phyloP scores from a whole-genome alignment of 768 basidiomycete species.

The Rhodotorula paludigena region DNA sequence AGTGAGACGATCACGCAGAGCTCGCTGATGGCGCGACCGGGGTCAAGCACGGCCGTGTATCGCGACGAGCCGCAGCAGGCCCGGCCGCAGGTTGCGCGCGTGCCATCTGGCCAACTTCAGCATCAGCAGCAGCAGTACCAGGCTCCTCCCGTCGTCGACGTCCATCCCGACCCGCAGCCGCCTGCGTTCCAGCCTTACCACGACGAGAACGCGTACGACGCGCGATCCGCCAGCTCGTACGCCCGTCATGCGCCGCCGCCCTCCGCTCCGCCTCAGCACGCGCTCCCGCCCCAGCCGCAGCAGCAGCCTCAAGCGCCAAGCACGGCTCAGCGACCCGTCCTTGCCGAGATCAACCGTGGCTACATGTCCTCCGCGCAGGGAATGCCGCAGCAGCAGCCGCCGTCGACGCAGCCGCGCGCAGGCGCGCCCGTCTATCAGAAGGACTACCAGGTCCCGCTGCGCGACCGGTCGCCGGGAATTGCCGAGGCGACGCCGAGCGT shows the following conservation, averaged over 20 bases:
- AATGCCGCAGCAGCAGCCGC: too few species aligned
- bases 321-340: constrained; percentile 5
- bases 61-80: constrained; percentile 12
- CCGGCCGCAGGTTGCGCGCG: background rate
- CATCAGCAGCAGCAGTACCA: too few species aligned
- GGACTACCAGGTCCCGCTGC: constrained; percentile 27
- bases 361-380: too few species aligned
- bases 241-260: background rate
- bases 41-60: constrained; percentile 13
- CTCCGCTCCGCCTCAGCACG: background rate
- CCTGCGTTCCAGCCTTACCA: constrained; percentile 12
- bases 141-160: background rate
- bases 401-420: background rate
- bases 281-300: background rate
- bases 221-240: background rate
- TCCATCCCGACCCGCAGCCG: background rate
- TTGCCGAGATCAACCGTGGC: constrained; percentile 27
- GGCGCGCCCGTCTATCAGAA: background rate
- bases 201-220: constrained; percentile 31
- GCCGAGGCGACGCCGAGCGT: constrained; percentile 34
- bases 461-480: constrained; percentile 32
- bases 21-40: constrained; percentile 1
- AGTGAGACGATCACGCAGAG: constrained; percentile 25
- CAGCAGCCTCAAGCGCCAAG: background rate
- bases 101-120: background rate